These are phyloP conservation scores for Pulveroboletus sp. DNA, from an alignment of 768 basidiomycete genomes.

Conservation along the genomic window DNA sequence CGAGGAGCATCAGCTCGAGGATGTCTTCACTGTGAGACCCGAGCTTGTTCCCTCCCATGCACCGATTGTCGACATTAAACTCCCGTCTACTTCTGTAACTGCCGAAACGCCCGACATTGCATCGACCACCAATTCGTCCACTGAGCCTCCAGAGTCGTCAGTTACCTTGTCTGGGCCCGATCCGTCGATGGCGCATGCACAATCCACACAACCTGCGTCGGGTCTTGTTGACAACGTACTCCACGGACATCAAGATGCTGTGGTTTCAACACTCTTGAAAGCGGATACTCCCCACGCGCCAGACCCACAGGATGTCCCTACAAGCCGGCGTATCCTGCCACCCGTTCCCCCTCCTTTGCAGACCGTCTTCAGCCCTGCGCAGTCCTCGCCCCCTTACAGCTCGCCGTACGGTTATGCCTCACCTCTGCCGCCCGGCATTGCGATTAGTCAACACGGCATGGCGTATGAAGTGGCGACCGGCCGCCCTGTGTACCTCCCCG, in stretches of 20 bases:
- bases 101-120: not conserved
- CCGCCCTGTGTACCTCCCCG: constrained; percentile 68
- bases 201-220: constrained; percentile 8
- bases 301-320: constrained; percentile 19
- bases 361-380: constrained; percentile 38
- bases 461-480: constrained; percentile 82
- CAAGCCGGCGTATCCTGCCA: constrained; percentile 28
- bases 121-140: constrained; percentile 9
- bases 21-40: constrained; percentile 55
- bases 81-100: constrained; percentile 27
- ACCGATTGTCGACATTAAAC: constrained; percentile 23
- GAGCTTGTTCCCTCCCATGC: constrained; percentile 34
- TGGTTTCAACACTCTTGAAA: constrained; percentile 25
- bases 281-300: constrained; percentile 24
- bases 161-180: constrained; percentile 7
- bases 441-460: constrained; percentile 68
- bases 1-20: constrained; percentile 44
- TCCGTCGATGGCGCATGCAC: constrained; percentile 9
- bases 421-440: constrained; percentile 65
- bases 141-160: constrained; percentile 7
- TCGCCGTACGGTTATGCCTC: constrained; percentile 61
- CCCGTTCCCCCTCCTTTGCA: constrained; percentile 41
- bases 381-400: constrained; percentile 55
- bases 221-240: constrained; percentile 15
- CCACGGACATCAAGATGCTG: constrained; percentile 27